Evolutionary conservation across 345 rosid genomes (phyloP).

Genomic region (Stellera chamaejasme): DNA sequence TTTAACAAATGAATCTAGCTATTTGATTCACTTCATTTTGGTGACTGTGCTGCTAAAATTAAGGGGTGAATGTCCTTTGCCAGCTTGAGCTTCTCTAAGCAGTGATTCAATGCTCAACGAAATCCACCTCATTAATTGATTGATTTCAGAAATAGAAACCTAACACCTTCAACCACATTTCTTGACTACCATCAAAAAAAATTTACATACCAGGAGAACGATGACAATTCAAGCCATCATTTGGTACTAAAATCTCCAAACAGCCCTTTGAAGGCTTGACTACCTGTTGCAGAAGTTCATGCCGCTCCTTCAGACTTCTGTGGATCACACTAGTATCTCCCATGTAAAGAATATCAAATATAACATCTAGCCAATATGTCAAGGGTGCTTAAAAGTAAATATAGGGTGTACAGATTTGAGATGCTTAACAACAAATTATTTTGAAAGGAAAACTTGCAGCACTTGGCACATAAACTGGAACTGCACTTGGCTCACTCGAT

Average conservation of each 20-base stretch:
- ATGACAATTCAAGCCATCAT: slow-evolving; percentile 60
- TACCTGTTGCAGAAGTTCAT: slow-evolving; percentile 60
- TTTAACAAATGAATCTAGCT: no score
- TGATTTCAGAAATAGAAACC: no score
- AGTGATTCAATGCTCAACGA: no score
- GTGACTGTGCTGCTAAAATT: no score
- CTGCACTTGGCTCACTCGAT: slow-evolving; percentile 6
- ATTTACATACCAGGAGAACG: slow-evolving; percentile 40
- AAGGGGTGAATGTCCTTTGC: no score
- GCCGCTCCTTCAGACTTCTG: slow-evolving; percentile 87
- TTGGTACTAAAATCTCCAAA: slow-evolving; percentile 77
- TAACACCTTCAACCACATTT: neutral
- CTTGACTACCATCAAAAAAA: neutral
- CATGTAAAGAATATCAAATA: slow-evolving; percentile 87
- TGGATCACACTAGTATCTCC: slow-evolving; percentile 96
- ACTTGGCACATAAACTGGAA: slow-evolving; percentile 12
- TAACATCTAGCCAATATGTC: slow-evolving; percentile 64
- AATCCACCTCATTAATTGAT: no score
- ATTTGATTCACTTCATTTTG: no score
- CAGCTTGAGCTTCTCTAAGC: no score
- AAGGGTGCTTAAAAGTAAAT: slow-evolving; percentile 24
- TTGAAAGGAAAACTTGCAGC: slow-evolving; percentile 1
- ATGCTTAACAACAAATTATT: slow-evolving; percentile 4
- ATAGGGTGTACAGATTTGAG: neutral
- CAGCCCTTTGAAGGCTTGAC: slow-evolving; percentile 81